Base-by-base conservation (phyloP, 2,329 filamentous ascomycete species). In the Sporothrix globosa region DNA sequence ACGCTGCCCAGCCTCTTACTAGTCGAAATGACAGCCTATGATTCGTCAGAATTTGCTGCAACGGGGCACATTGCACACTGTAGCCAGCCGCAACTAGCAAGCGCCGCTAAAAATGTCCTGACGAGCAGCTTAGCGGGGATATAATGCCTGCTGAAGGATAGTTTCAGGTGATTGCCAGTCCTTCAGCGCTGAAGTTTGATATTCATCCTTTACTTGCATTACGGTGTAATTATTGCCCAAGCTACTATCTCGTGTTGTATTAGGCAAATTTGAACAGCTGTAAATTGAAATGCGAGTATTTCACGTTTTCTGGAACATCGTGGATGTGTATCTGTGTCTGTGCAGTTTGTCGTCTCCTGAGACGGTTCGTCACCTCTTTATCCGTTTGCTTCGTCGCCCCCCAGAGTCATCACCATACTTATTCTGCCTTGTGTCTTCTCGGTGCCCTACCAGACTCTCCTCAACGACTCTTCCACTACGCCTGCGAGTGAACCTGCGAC, bases 401-500 rank as follows among this genome's bases (percentile, higher is more conserved):
- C 34, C 34, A 7, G 34, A 34, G 6, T 27, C 54, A 27, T 68
- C 34, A 19, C 13, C 46, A n/a, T 17, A 1, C n/a, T 17, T 21
- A 34, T 5, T 54, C 46, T 19, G 3, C 24, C 27, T 17, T 13
- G 0, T 46, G 3, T n/a, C 19, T 19, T 11, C 34, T n/a, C n/a
- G n/a, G 11, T 24, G 70, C 10, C 56, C 41, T 21, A 10, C 11
- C 56, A 7, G 13, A 11, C 34, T 10, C 6, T 19, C 41, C 24
- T 48, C 6, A 9, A 2, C 27, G 27, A 30, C 27, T 3, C 9
- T 3, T 41, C 13, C 39, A 2, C n/a, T 24, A 7, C 44, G 9
- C 24, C 65, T 21, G 6, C 34, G 34, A 34, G n/a, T 56, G 76
- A 74, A 77, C 73, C 67, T 71, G 48, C 7, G 19, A 50, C 48